Base-by-base conservation (phyloP, 345 rosid species). In the Salix exigua region DNA sequence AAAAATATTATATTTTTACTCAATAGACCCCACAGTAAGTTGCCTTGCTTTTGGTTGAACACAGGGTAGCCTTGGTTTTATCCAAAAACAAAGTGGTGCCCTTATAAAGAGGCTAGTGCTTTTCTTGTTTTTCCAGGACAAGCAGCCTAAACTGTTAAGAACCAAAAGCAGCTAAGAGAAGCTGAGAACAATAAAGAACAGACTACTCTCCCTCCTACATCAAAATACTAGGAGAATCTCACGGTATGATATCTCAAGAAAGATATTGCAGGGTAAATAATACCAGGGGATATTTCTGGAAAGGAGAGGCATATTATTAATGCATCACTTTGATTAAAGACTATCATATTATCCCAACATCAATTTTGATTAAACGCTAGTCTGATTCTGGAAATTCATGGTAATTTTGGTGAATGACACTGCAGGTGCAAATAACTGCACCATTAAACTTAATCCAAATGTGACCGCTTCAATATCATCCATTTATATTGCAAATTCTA, bases 401-500 rank as follows among this genome's bases (percentile, higher is more conserved):
- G 28, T 23, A n/a, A 62, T 62, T 37, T 23, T 28, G 38, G 11
- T 70, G 26, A 70, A 50, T 30, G 21, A 11, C 31, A 50, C 53
- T 5, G 14, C 12, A 28, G 31, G 6, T 12, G 35, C 10, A 1
- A 26, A 70, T 48, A 25, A 50, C 37, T 30, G 26, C 23, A 17
- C 11, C 5, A 4, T n/a, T 23, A 58, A 50, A 70, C 21, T 70
- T 70, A 10, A 70, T 17, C 11, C 30, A 70, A 50, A 26, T 50
- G 31, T 70, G 26, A 30, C 40, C 28, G 30, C 28, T 50, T 1
- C 5, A 48, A 30, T 28, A 19, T 70, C 14, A 0, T 70, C 21
- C 42, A 60, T 73, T 60, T 73, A 21, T 12, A 61, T 38, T 25
- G 51, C 75, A 73, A 25, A 73, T 60, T 73, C 60, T 21, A 64